Evolutionary conservation across 2,329 filamentous ascomycete genomes (phyloP).

Genomic region (Aspergillus thermomutatus): DNA sequence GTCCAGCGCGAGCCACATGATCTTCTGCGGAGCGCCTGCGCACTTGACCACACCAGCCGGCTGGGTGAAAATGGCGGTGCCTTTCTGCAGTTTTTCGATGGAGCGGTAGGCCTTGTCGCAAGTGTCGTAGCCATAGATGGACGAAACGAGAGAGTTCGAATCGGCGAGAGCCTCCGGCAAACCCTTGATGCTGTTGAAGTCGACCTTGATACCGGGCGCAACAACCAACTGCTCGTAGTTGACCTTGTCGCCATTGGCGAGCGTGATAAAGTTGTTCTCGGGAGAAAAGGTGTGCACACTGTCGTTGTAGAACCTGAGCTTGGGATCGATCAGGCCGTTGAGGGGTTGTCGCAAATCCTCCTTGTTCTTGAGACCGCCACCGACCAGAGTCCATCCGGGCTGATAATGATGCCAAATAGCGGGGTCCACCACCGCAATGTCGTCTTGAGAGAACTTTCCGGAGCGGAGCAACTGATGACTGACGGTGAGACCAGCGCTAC

Average conservation of each 20-base stretch:
- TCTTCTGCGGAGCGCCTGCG: slow-evolving; percentile 60
- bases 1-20: slow-evolving; percentile 61
- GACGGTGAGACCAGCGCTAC: slow-evolving; percentile 62
- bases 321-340: slow-evolving; percentile 53
- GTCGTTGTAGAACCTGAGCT: slow-evolving; percentile 59
- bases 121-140: slow-evolving; percentile 57
- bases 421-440: slow-evolving; percentile 65
- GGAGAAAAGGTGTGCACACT: slow-evolving; percentile 52
- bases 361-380: slow-evolving; percentile 62
- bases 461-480: slow-evolving; percentile 64
- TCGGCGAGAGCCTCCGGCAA: slow-evolving; percentile 55
- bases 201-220: slow-evolving; percentile 54
- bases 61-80: slow-evolving; percentile 58
- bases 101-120: slow-evolving; percentile 53
- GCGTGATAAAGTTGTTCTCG: slow-evolving; percentile 54
- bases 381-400: slow-evolving; percentile 67
- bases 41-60: slow-evolving; percentile 59
- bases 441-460: slow-evolving; percentile 55
- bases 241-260: slow-evolving; percentile 55
- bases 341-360: slow-evolving; percentile 55
- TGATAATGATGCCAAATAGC: slow-evolving; percentile 65
- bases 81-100: slow-evolving; percentile 48
- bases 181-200: slow-evolving; percentile 53
- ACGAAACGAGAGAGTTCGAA: slow-evolving; percentile 48
- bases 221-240: slow-evolving; percentile 65